phyloP scores from a whole-genome alignment of 306 rosid genomes.

The Prinsepia uniflora region DNA sequence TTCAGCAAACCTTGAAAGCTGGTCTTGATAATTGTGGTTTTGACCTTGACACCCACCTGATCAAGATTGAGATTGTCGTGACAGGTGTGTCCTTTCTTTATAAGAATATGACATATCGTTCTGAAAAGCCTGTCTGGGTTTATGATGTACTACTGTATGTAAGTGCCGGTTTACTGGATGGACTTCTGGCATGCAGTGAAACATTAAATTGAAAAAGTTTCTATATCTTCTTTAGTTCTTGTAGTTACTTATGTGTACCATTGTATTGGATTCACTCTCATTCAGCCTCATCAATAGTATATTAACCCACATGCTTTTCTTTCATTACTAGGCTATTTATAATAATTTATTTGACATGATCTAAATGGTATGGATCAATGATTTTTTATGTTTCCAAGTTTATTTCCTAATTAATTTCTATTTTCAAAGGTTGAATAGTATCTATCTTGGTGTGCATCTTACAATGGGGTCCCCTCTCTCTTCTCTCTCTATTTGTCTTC shows the following conservation, averaged over 20 bases:
- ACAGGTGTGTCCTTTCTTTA: neutral
- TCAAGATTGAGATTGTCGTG: slow-evolving; percentile 7
- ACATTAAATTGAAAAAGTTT: neutral
- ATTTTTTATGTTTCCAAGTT: neutral
- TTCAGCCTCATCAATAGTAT: slow-evolving; percentile 1
- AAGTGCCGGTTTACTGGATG: neutral
- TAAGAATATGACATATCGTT: neutral
- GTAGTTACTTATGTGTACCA: neutral
- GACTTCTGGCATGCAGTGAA: neutral
- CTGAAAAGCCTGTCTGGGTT: slow-evolving; percentile 1
- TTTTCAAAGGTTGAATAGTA: slow-evolving; percentile 9
- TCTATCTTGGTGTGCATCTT: slow-evolving; percentile 2
- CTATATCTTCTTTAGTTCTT: neutral
- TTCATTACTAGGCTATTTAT: neutral
- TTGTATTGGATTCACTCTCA: neutral
- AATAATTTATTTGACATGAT: no score
- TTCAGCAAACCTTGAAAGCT: slow-evolving; percentile 4
- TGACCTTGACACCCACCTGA: slow-evolving; percentile 5
- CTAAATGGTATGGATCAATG: neutral
- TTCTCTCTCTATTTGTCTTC: neutral
- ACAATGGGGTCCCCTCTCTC: neutral
- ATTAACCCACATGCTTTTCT: neutral
- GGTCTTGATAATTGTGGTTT: slow-evolving; percentile 1
- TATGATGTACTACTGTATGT: neutral
- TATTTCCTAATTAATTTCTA: neutral